These are phyloP conservation scores for Solanum chmielewskii DNA, from an alignment of 257 asterid species.

Conservation along the genomic window DNA sequence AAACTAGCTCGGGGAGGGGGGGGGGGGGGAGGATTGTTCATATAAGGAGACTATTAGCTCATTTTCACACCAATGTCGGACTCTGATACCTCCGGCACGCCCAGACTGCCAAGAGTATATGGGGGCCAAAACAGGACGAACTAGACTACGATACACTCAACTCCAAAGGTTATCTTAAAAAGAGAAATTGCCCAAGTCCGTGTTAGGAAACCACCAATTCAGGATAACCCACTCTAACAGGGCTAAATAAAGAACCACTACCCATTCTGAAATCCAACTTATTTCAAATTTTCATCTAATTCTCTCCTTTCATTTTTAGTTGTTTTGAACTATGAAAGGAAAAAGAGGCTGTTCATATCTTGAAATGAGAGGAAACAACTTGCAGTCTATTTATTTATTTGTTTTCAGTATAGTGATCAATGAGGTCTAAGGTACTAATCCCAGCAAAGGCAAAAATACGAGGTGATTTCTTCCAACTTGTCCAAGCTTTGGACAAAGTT, in stretches of 20 bases:
- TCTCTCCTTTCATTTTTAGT: neutral
- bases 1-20: neutral
- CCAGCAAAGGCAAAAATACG: neutral
- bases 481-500: neutral
- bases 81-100: neutral
- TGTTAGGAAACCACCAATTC: neutral
- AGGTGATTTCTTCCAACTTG: neutral
- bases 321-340: neutral
- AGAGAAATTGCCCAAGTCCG: neutral
- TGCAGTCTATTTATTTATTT: neutral
- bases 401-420: neutral
- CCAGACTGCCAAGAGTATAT: neutral
- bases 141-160: neutral
- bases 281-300: neutral
- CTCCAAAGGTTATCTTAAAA: neutral
- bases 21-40: neutral
- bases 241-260: neutral
- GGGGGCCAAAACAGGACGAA: neutral
- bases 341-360: neutral
- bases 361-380: neutral
- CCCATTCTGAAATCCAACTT: neutral
- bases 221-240: neutral
- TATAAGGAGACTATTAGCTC: neutral
- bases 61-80: neutral
- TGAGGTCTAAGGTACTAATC: neutral